phyloP scores from a whole-genome alignment of 73 alveolate species.

The Durusdinium trenchii region DNA sequence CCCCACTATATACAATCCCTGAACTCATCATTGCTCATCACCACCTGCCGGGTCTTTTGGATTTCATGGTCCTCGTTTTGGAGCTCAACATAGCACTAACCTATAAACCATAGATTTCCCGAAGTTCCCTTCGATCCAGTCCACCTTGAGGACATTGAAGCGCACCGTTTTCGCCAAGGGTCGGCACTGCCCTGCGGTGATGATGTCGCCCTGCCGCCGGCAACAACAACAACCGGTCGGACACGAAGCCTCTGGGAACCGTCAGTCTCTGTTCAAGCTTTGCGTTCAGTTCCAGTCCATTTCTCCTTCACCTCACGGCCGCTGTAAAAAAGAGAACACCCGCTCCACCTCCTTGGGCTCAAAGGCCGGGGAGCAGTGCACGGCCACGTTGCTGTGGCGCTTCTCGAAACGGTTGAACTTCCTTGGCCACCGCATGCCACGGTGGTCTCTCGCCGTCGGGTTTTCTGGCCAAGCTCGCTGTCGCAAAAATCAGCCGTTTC shows the following conservation, averaged over 20 bases:
- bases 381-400: constrained; percentile 99
- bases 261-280: background rate
- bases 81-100: no score
- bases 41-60: no score
- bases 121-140: background rate
- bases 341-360: constrained; percentile 73
- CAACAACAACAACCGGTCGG: background rate
- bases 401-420: constrained; percentile 99
- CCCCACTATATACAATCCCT: background rate
- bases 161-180: constrained; percentile 99
- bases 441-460: no score
- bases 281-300: no score
- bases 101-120: no score
- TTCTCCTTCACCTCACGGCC: background rate
- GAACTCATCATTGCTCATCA: background rate
- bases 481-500: no score
- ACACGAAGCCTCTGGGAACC: background rate
- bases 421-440: constrained; percentile 47
- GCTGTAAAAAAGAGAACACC: background rate
- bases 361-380: constrained; percentile 96
- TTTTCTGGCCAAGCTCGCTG: no score
- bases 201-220: constrained; percentile 98
- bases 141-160: constrained; percentile 99
- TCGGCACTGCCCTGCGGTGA: constrained; percentile 99
- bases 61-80: no score